phyloP scores from a whole-genome alignment of 169 alveolate genomes.

The Plasmodium vivax region DNA sequence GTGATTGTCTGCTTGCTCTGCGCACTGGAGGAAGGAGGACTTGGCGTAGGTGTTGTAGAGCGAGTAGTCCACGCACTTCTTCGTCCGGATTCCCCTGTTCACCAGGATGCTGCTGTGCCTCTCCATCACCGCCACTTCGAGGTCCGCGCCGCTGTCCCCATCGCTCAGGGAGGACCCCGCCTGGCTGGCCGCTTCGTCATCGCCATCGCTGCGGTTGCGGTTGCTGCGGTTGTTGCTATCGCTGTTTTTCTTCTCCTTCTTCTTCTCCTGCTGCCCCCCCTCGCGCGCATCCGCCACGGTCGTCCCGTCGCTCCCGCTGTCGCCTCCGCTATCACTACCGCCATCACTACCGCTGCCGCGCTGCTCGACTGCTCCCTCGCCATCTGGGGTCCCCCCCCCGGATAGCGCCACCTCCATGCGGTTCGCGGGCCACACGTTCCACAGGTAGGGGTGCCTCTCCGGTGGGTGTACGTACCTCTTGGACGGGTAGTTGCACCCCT shows the following conservation, averaged over 20 bases:
- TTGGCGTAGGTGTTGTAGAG: constrained; percentile 72
- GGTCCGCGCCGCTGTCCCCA: not conserved
- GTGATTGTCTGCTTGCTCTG: constrained; percentile 76
- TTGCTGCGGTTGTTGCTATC: not conserved
- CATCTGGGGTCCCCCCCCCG: not conserved
- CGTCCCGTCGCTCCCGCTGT: not conserved
- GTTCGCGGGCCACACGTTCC: not conserved
- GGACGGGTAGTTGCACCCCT: not conserved
- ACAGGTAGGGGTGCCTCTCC: too few species aligned
- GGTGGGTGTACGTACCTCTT: too few species aligned
- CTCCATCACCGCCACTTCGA: constrained; percentile 69
- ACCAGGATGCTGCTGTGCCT: constrained; percentile 70
- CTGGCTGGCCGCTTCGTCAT: not conserved
- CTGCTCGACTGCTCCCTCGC: not conserved
- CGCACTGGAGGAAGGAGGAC: constrained; percentile 71
- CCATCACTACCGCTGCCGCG: not conserved
- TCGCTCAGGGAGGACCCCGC: too few species aligned
- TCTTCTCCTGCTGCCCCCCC: too few species aligned
- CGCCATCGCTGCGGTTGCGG: not conserved
- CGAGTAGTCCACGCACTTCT: constrained; percentile 66
- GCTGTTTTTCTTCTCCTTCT: not conserved
- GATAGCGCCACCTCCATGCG: not conserved
- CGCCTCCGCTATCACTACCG: not conserved
- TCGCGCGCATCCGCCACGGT: not conserved
- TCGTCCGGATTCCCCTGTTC: constrained; percentile 55